Percentiles rank a stretch among this genome's conserved stretches.
These are phyloP conservation scores for Salvia splendens DNA, from an alignment of 257 asterid species.

Conservation along the genomic window DNA sequence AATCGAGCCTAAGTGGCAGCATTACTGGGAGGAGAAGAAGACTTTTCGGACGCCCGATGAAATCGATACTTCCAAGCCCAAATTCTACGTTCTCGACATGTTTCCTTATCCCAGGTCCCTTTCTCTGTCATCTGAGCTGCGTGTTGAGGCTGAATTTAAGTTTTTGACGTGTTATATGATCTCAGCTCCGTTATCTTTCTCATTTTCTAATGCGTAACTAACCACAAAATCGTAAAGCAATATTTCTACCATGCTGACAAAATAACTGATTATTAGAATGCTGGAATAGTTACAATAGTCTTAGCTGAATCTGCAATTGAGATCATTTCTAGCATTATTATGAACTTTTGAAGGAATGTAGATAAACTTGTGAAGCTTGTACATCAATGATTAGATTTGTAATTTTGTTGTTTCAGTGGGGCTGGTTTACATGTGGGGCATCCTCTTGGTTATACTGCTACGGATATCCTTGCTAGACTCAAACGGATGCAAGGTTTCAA, in stretches of 20 bases:
- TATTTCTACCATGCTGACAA: no score
- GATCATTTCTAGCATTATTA: constrained; percentile 1
- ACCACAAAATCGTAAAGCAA: not conserved
- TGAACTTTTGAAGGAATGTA: constrained; percentile 17
- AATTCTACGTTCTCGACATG: constrained; percentile 97
- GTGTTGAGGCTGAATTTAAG: constrained; percentile 44
- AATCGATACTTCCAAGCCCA: constrained; percentile 86
- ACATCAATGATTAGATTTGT: constrained; percentile 26
- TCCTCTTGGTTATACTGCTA: constrained; percentile 98
- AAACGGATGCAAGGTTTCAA: constrained; percentile 96
- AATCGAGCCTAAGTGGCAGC: constrained; percentile 94
- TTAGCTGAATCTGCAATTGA: constrained; percentile 19
- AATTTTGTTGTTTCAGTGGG: constrained; percentile 66
- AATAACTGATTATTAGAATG: constrained; percentile 7
- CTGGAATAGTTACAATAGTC: constrained; percentile 13
- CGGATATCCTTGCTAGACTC: constrained; percentile 93
- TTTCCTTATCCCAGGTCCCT: constrained; percentile 94
- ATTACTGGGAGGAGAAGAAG: constrained; percentile 77
- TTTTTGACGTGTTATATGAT: constrained; percentile 84
- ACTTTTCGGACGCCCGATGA: constrained; percentile 90
- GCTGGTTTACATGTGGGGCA: constrained; percentile 99
- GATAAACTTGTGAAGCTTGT: no score
- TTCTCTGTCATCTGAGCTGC: constrained; percentile 6
- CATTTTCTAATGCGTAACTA: not conserved
- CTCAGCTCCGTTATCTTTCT: constrained; percentile 47